Evolutionary conservation across 2,329 filamentous ascomycete genomes (phyloP).

Genomic region (Elsinoe australis): DNA sequence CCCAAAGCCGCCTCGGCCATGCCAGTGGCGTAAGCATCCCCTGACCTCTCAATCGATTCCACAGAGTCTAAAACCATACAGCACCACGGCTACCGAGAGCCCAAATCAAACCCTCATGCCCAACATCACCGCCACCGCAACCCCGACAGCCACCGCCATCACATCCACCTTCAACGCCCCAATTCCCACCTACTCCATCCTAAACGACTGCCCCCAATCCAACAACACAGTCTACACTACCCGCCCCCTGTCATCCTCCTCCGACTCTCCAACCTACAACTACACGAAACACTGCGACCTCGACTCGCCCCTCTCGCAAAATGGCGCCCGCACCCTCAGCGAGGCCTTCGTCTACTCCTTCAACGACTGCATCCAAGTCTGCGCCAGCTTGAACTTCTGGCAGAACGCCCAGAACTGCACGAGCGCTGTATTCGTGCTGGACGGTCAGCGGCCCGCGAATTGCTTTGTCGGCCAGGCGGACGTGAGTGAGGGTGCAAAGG

Average conservation of each 20-base stretch:
- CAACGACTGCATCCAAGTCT: constrained; percentile 32
- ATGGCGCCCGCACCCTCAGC: constrained; percentile 18
- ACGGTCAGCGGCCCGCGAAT: constrained; percentile 26
- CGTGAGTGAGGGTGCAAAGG: constrained; percentile 1
- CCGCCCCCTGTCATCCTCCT: constrained; percentile 21
- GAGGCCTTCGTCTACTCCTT: constrained; percentile 32
- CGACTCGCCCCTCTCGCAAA: constrained; percentile 24
- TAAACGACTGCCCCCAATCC: constrained; percentile 28
- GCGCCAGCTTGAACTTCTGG: constrained; percentile 28
- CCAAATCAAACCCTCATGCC: constrained; percentile 9
- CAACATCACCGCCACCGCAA: constrained; percentile 19
- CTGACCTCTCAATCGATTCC: constrained; percentile 1
- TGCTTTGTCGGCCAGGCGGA: constrained; percentile 28
- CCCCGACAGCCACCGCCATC: constrained; percentile 20
- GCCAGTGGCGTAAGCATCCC: not conserved
- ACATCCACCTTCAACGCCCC: constrained; percentile 26
- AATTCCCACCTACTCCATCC: constrained; percentile 28
- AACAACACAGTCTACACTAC: constrained; percentile 30
- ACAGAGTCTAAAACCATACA: constrained; percentile 19
- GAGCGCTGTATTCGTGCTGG: constrained; percentile 28
- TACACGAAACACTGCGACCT: constrained; percentile 31
- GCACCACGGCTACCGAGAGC: constrained; percentile 19
- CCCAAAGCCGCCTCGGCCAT: constrained; percentile 13
- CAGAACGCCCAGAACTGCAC: constrained; percentile 25
- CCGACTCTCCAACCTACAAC: constrained; percentile 17